Evolutionary conservation across 768 basidiomycete species (phyloP).

Genomic region (Imleria badia): DNA sequence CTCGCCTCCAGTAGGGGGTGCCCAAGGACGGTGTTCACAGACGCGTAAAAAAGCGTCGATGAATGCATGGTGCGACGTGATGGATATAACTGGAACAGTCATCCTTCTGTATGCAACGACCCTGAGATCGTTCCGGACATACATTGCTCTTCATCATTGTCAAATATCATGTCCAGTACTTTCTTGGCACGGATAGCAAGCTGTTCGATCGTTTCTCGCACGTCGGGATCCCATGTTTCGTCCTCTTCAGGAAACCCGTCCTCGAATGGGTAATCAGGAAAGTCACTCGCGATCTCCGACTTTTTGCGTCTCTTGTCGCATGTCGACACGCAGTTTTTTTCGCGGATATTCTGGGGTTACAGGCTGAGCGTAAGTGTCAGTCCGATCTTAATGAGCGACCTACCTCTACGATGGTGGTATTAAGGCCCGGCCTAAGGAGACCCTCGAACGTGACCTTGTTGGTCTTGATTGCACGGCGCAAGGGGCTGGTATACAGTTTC

Average conservation of each 20-base stretch:
- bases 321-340: conserved; percentile 66
- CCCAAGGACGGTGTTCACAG: conserved; percentile 44
- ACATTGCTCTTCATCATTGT: conserved; percentile 46
- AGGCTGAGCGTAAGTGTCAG: background rate
- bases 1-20: conserved; percentile 64
- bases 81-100: conserved; percentile 51
- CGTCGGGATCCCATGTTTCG: conserved; percentile 52
- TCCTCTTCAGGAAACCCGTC: conserved; percentile 62
- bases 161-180: conserved; percentile 59
- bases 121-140: conserved; percentile 23
- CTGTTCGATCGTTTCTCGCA: conserved; percentile 52
- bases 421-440: conserved; percentile 31
- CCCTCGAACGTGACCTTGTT: conserved; percentile 51
- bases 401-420: conserved; percentile 58
- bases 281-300: conserved; percentile 47
- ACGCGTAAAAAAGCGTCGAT: conserved; percentile 55
- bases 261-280: conserved; percentile 55
- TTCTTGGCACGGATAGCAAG: conserved; percentile 46
- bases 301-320: conserved; percentile 61
- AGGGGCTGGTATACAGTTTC: conserved; percentile 59
- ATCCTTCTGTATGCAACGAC: background rate
- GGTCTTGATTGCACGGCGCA: conserved; percentile 61
- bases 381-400: background rate
- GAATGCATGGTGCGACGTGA: conserved; percentile 66
- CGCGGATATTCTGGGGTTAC: conserved; percentile 55